Conservation (phyloP, 331 rosid species). For the Pyracantha coccinea region DNA sequence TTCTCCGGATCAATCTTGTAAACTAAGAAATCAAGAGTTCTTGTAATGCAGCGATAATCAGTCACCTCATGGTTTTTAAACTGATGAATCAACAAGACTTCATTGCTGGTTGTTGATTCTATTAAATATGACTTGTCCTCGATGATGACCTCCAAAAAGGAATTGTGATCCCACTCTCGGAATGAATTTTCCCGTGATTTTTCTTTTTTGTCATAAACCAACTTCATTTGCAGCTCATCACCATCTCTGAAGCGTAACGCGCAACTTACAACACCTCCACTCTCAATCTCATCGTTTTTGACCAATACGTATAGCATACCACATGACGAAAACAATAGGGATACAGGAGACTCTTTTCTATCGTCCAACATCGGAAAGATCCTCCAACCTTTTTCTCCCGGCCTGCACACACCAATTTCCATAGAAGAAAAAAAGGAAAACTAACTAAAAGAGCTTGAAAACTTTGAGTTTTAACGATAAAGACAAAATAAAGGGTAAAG, state of each 20-base stretch:
- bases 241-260: not conserved
- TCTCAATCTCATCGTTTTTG: not conserved
- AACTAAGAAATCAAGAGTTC: not conserved
- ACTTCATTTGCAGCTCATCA: not conserved
- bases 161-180: not conserved
- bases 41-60: accelerated
- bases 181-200: not conserved
- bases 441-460: too few species aligned
- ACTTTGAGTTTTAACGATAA: too few species aligned
- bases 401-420: too few species aligned
- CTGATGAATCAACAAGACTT: not conserved
- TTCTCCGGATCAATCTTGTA: not conserved
- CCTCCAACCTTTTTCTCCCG: too few species aligned
- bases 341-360: not conserved
- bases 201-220: not conserved
- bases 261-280: not conserved
- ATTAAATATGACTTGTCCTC: not conserved
- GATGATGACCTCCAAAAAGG: not conserved
- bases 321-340: not conserved
- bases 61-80: not conserved
- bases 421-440: too few species aligned
- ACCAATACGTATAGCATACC: not conserved
- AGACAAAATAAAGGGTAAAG: too few species aligned
- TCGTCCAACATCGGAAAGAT: too few species aligned
- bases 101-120: not conserved